These are phyloP conservation scores for Penicillium italicum DNA, from an alignment of 2,329 filamentous ascomycete species.

Conservation along the genomic window DNA sequence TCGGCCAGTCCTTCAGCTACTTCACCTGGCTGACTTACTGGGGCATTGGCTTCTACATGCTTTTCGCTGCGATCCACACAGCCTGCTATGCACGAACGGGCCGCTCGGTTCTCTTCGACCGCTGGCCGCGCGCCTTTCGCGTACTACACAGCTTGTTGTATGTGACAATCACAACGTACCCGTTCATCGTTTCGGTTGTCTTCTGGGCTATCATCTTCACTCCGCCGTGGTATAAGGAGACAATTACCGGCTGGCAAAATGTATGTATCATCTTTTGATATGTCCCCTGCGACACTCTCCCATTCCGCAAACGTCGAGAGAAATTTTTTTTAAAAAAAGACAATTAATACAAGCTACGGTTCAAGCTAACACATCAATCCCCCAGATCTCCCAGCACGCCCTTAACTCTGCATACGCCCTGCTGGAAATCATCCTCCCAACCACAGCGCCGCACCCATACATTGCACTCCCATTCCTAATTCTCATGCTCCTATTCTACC, in stretches of 20 bases:
- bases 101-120: slow-evolving; percentile 54
- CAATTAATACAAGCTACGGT: background rate
- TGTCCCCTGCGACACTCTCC: background rate
- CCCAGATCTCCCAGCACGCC: slow-evolving; percentile 65
- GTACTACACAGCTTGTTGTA: slow-evolving; percentile 63
- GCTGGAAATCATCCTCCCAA: slow-evolving; percentile 68
- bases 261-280: slow-evolving; percentile 29
- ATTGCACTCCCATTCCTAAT: slow-evolving; percentile 66
- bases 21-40: slow-evolving; percentile 82
- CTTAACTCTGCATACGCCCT: slow-evolving; percentile 71
- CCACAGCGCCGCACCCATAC: slow-evolving; percentile 61
- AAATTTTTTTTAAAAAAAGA: background rate
- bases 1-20: slow-evolving; percentile 66
- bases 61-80: slow-evolving; percentile 65
- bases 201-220: slow-evolving; percentile 64
- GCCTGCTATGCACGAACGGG: slow-evolving; percentile 59
- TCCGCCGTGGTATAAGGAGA: slow-evolving; percentile 49
- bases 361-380: background rate
- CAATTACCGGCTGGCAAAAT: slow-evolving; percentile 56
- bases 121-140: slow-evolving; percentile 60
- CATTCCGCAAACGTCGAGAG: background rate
- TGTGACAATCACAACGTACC: slow-evolving; percentile 60
- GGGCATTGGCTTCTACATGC: slow-evolving; percentile 77
- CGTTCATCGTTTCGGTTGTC: slow-evolving; percentile 67
- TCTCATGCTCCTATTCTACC: slow-evolving; percentile 67